Conservation (phyloP, 2,329 filamentous ascomycete genomes). For the Laburnicola sp. region DNA sequence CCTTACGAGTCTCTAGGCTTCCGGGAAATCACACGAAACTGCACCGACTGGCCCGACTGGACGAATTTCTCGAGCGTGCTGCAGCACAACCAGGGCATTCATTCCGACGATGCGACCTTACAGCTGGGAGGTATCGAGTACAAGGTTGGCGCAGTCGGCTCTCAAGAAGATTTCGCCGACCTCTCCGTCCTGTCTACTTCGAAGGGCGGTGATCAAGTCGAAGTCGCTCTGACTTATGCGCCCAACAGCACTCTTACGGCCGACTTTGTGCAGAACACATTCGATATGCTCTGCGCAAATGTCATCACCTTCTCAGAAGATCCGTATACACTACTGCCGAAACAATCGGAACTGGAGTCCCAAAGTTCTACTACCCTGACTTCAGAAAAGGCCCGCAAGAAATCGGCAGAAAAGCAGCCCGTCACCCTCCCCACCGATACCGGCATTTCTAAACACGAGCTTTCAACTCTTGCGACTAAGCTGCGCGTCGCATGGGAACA, state of each 20-base stretch:
- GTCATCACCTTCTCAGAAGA: slow-evolving; percentile 31
- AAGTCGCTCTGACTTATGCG: slow-evolving; percentile 36
- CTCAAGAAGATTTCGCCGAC: slow-evolving; percentile 41
- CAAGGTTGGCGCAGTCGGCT: slow-evolving; percentile 33
- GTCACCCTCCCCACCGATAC: slow-evolving; percentile 31
- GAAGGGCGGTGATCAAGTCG: slow-evolving; percentile 26
- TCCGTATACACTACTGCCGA: slow-evolving; percentile 32
- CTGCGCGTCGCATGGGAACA: slow-evolving; percentile 36
- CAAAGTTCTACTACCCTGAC: slow-evolving; percentile 26
- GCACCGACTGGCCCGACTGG: slow-evolving; percentile 7
- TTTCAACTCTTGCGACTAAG: slow-evolving; percentile 25
- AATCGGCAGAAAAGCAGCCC: slow-evolving; percentile 29
- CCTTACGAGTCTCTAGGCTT: slow-evolving; percentile 9
- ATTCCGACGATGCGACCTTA: slow-evolving; percentile 50
- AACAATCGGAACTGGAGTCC: slow-evolving; percentile 32
- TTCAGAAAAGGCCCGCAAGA: slow-evolving; percentile 28
- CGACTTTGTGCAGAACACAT: slow-evolving; percentile 56
- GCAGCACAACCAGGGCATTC: slow-evolving; percentile 30
- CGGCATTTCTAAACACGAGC: slow-evolving; percentile 30
- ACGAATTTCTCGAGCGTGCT: not conserved
- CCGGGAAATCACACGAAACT: slow-evolving; percentile 6
- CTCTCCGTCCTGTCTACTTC: slow-evolving; percentile 36
- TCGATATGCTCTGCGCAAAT: slow-evolving; percentile 37
- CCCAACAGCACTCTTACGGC: slow-evolving; percentile 53
- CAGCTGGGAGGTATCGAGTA: slow-evolving; percentile 48